Evolutionary conservation across 2,329 filamentous ascomycete genomes (phyloP).

Genomic region (Ciborinia camelliae): DNA sequence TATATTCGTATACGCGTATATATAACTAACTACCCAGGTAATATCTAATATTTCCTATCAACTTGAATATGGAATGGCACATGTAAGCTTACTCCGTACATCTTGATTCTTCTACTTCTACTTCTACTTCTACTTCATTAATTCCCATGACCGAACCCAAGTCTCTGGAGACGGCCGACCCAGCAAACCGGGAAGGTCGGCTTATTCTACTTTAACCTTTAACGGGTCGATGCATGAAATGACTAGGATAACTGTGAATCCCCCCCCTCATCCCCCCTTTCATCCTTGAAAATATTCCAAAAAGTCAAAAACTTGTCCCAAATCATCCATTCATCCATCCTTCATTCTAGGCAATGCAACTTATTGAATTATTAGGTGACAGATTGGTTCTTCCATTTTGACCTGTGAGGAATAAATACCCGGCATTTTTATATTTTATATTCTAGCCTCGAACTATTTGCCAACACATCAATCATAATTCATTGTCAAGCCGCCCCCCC

Average conservation of each 20-base stretch:
- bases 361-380: background rate
- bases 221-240: constrained; percentile 19
- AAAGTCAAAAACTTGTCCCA: background rate
- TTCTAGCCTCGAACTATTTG: constrained; percentile 1
- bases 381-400: background rate
- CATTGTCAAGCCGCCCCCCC: background rate
- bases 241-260: constrained; percentile 5
- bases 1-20: background rate
- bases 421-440: background rate
- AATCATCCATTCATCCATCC: background rate
- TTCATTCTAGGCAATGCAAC: background rate
- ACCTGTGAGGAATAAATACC: background rate
- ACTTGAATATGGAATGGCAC: background rate
- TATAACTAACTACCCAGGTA: background rate
- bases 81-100: background rate
- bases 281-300: background rate
- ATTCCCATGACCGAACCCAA: background rate
- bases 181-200: constrained; percentile 17
- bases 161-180: constrained; percentile 18
- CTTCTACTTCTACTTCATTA: too few species aligned
- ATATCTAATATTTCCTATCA: background rate
- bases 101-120: too few species aligned
- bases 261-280: background rate
- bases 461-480: constrained; percentile 16
- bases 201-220: constrained; percentile 11